These are phyloP conservation scores for Candida sithepensis DNA, from an alignment of 805 yeast species.

Conservation along the genomic window DNA sequence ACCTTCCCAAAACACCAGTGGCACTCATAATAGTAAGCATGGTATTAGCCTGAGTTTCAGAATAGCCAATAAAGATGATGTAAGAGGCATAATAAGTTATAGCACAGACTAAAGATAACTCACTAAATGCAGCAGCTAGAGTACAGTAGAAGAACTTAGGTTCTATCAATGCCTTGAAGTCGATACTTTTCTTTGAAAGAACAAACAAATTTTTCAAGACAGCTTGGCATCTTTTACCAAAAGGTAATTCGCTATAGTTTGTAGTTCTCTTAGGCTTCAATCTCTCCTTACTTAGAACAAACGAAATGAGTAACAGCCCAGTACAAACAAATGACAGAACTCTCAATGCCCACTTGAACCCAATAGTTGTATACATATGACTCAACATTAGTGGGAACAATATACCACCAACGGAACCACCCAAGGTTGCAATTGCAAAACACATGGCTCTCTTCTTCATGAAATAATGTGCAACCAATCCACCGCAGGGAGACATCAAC, in stretches of 20 bases:
- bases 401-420: constrained; percentile 67
- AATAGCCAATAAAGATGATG: constrained; percentile 39
- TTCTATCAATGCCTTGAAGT: constrained; percentile 34
- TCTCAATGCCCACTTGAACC: constrained; percentile 60
- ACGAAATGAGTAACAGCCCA: constrained; percentile 21
- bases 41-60: constrained; percentile 37
- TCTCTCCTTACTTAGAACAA: constrained; percentile 36
- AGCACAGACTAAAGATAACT: constrained; percentile 37
- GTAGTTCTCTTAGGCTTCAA: constrained; percentile 14
- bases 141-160: constrained; percentile 34
- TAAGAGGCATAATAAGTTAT: constrained; percentile 43
- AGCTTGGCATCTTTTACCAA: constrained; percentile 4
- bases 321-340: constrained; percentile 37
- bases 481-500: constrained; percentile 42
- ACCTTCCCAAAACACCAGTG: constrained; percentile 50
- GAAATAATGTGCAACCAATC: constrained; percentile 46
- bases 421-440: constrained; percentile 35
- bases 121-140: constrained; percentile 38
- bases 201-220: constrained; percentile 11
- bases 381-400: constrained; percentile 53
- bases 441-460: constrained; percentile 38
- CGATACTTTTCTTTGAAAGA: constrained; percentile 23
- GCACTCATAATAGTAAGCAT: constrained; percentile 46
- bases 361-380: constrained; percentile 41
- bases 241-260: constrained; percentile 7